Base-by-base conservation (phyloP, 352 stramenopile species). In the Phytophthora macrochlamydospora region DNA sequence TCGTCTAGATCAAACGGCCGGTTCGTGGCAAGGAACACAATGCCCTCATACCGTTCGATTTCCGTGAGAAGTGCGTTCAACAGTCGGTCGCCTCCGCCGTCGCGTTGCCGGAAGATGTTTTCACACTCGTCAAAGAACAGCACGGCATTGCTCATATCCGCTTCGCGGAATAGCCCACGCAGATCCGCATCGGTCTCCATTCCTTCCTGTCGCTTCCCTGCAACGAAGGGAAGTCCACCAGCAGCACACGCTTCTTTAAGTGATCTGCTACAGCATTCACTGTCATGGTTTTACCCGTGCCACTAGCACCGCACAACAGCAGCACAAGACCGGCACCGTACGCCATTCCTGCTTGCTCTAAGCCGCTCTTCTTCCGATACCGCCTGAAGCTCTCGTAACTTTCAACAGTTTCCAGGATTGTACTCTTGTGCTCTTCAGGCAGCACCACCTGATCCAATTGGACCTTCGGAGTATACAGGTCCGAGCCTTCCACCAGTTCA, bases 251-350 rank as follows among this genome's bases (percentile, higher is more conserved):
- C 65, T 97, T 97, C 56, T 91, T 85, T 24, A 97, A 59, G 42
- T 94, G 85, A 48, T 94, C 71, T 14, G 88, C 90, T 1, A 97
- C 87, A 35, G 87, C 90, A 51, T 96, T 95, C 32, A 95, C 90
- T 1, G 89, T 96, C 90, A 97, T 97, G 11, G 90, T 97, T 77
- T 97, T 97, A 57, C 90, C 90, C n/a, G 89, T 96, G 42, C 90
- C 90, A 45, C 84, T 93, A 12, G 86, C 87, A 5, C 89, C 87
- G 40, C 86, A 94, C 13, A 96, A 73, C 51, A 96, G 73, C 40
- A 96, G 63, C 28, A 96, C 85, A 1, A 95, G 75, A 8, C 89
- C 87, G 28, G 79, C 81, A 52, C 89, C 87, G 60, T 95, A 95
- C 43, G 66, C 87, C 54, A 95, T 87, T 14, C 70, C 70, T 46